Evolutionary conservation across 495 filamentous ascomycete genomes (phyloP).

Genomic region (Cairneyella variabilis): DNA sequence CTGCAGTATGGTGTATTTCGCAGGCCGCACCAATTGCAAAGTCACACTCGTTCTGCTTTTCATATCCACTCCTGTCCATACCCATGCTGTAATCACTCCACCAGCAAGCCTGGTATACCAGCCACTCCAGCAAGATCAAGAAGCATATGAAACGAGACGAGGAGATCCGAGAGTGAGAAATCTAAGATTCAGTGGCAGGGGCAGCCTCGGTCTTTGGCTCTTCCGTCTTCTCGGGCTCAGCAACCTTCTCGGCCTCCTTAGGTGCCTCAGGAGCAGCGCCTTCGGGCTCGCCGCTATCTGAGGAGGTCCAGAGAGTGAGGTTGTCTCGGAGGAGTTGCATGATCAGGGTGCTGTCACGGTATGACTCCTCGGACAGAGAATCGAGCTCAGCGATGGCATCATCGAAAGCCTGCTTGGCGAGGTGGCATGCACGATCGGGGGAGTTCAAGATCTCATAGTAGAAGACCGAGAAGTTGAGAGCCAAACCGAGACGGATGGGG

Average conservation of each 20-base stretch:
- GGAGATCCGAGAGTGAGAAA: slow-evolving; percentile 24
- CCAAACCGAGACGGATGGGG: slow-evolving; percentile 96
- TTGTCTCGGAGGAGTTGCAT: slow-evolving; percentile 99
- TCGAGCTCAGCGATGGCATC: slow-evolving; percentile 99
- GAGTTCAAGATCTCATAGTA: slow-evolving; percentile 99
- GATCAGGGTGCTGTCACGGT: slow-evolving; percentile 99
- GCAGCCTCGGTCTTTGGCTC: slow-evolving; percentile 34
- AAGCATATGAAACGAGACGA: slow-evolving; percentile 31
- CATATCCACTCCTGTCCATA: slow-evolving; percentile 30
- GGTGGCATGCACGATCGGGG: slow-evolving; percentile 95
- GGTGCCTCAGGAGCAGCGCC: slow-evolving; percentile 53
- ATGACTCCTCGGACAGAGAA: slow-evolving; percentile 97
- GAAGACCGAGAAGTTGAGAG: slow-evolving; percentile 99
- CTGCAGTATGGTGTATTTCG: slow-evolving; percentile 32
- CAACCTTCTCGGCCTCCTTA: slow-evolving; percentile 49
- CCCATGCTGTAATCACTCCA: slow-evolving; percentile 28
- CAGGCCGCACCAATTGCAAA: slow-evolving; percentile 25
- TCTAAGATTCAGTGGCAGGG: slow-evolving; percentile 31
- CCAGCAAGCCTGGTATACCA: slow-evolving; percentile 27
- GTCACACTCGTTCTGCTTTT: slow-evolving; percentile 28
- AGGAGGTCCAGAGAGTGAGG: slow-evolving; percentile 98
- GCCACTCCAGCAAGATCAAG: slow-evolving; percentile 28
- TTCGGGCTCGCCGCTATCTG: slow-evolving; percentile 83
- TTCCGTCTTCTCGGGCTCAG: slow-evolving; percentile 50
- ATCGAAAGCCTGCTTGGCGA: slow-evolving; percentile 99